Percentiles rank a stretch among this genome's conserved stretches.
These are phyloP conservation scores for Oxytropis ochrocephala DNA, from an alignment of 306 rosid genomes.

Conservation along the genomic window DNA sequence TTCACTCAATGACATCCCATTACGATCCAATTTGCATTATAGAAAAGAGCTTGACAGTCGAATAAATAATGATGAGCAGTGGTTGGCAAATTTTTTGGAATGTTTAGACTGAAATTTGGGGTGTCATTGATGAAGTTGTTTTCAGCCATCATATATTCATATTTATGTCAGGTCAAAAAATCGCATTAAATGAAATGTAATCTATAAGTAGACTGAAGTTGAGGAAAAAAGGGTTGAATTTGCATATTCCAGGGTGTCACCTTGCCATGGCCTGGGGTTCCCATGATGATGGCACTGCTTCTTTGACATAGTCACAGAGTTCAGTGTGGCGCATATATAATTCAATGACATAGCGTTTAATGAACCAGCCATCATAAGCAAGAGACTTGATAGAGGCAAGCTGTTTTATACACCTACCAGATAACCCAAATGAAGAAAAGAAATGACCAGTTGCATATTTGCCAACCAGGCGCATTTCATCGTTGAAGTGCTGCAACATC, in stretches of 20 bases:
- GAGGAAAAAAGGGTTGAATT: too few relatives aligned
- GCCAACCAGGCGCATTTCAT: constrained; percentile 56
- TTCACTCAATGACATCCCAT: not conserved
- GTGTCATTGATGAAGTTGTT: too few relatives aligned
- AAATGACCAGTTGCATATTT: constrained; percentile 78
- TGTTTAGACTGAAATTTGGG: too few relatives aligned
- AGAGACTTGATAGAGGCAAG: constrained; percentile 65
- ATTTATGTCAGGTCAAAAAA: too few relatives aligned
- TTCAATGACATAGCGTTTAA: constrained; percentile 70
- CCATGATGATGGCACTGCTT: constrained; percentile 80
- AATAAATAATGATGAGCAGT: not conserved
- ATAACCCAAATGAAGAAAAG: constrained; percentile 70
- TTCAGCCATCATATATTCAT: too few relatives aligned
- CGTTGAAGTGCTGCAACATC: constrained; percentile 93
- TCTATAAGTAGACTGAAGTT: too few relatives aligned
- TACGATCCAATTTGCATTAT: too few relatives aligned
- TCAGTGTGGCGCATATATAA: constrained; percentile 60
- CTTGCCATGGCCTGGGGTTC: constrained; percentile 67
- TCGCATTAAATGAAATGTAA: too few relatives aligned
- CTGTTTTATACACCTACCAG: constrained; percentile 57
- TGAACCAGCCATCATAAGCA: constrained; percentile 84
- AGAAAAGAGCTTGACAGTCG: not conserved
- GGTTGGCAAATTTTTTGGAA: too few relatives aligned
- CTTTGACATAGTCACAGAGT: constrained; percentile 52
- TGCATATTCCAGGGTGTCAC: constrained; percentile 1